Conservation (phyloP, 345 rosid species). For the Noccaea caerulescens region DNA sequence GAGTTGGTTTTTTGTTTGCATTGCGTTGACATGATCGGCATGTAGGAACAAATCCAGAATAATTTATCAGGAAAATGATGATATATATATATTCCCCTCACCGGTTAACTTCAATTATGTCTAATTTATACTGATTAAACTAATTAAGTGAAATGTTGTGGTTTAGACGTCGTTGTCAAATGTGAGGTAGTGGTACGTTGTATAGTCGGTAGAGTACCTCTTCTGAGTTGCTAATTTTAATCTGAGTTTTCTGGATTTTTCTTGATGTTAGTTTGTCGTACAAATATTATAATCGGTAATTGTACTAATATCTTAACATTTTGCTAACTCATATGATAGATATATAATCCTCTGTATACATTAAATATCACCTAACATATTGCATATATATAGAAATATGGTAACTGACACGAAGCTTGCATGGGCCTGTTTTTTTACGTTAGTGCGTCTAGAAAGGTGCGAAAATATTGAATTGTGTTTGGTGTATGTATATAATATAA, state of each 20-base stretch:
- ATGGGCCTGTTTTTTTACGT: not conserved
- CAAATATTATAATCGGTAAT: not conserved
- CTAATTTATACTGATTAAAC: not conserved
- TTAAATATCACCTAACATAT: not conserved
- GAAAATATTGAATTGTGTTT: not conserved
- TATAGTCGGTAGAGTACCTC: constrained; percentile 4
- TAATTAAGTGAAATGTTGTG: not conserved
- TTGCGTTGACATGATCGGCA: constrained; percentile 20
- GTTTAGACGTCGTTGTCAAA: constrained; percentile 22
- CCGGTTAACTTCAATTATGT: constrained; percentile 2
- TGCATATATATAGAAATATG: not conserved
- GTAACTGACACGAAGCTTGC: constrained; percentile 28
- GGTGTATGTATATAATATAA: not conserved
- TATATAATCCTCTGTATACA: not conserved
- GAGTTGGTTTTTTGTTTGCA: not conserved
- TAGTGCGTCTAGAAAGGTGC: not conserved
- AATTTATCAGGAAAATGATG: not conserved
- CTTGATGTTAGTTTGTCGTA: constrained; percentile 11
- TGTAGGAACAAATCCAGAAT: not conserved
- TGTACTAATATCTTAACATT: not conserved
- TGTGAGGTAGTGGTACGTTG: constrained; percentile 26
- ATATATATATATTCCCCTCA: not conserved
- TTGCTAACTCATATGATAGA: not conserved
- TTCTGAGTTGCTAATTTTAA: constrained; percentile 16
- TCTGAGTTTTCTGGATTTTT: not conserved